These are phyloP conservation scores for Leucocoprinus leucothites DNA, from an alignment of 768 basidiomycete species.

Conservation along the genomic window DNA sequence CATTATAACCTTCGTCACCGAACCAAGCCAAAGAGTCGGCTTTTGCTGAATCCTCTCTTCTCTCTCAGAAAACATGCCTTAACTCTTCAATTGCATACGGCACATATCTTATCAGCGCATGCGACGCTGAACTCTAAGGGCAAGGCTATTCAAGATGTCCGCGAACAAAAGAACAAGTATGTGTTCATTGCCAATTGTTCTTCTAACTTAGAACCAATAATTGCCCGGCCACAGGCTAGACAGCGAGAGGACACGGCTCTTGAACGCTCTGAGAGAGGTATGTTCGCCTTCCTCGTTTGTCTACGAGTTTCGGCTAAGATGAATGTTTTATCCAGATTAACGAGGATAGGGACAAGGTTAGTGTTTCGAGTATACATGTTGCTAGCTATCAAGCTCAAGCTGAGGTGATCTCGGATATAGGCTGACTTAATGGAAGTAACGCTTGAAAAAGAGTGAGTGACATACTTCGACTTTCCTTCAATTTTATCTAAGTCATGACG, in stretches of 20 bases:
- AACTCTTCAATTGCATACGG: slow-evolving; percentile 81
- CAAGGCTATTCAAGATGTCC: slow-evolving; percentile 75
- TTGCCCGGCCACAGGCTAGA: slow-evolving; percentile 50
- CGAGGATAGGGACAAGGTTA: slow-evolving; percentile 74
- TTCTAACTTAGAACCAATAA: not conserved
- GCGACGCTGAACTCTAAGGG: slow-evolving; percentile 75
- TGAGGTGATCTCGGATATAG: slow-evolving; percentile 24
- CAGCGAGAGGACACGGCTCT: slow-evolving; percentile 67
- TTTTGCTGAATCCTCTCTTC: slow-evolving; percentile 6
- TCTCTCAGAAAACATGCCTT: slow-evolving; percentile 71
- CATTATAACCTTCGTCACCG: too few species aligned
- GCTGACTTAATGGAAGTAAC: slow-evolving; percentile 68
- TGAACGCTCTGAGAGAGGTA: slow-evolving; percentile 71
- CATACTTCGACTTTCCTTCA: slow-evolving; percentile 1
- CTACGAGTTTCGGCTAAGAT: not conserved
- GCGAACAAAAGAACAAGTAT: slow-evolving; percentile 83
- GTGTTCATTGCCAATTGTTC: slow-evolving; percentile 15
- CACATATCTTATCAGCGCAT: slow-evolving; percentile 83
- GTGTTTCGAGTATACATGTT: too few species aligned
- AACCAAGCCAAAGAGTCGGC: not conserved
- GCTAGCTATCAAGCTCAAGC: slow-evolving; percentile 10
- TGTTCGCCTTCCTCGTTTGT: slow-evolving; percentile 16
- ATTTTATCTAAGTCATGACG: slow-evolving; percentile 7
- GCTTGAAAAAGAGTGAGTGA: slow-evolving; percentile 64
- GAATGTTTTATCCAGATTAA: slow-evolving; percentile 50